phyloP scores from a whole-genome alignment of 2,329 filamentous ascomycete species.

The Epichloe glyceriae region DNA sequence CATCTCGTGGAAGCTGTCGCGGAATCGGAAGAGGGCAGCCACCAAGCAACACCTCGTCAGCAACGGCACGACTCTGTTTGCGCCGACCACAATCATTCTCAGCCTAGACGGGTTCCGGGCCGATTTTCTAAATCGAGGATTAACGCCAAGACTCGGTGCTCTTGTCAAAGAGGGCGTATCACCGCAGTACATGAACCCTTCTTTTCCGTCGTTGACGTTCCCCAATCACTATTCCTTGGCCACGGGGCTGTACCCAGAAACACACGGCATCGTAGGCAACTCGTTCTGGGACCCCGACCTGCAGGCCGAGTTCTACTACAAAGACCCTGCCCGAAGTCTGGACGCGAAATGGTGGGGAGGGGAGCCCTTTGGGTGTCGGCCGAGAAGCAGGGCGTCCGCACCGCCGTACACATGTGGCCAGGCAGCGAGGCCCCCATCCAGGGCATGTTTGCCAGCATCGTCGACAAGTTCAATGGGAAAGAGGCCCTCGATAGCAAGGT shows the following conservation, averaged over 20 bases:
- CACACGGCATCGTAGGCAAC: slow-evolving; percentile 87
- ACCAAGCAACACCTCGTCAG: slow-evolving; percentile 30
- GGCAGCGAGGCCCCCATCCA: slow-evolving; percentile 81
- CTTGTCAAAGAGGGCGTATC: slow-evolving; percentile 77
- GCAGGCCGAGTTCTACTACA: slow-evolving; percentile 77
- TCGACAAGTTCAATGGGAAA: slow-evolving; percentile 74
- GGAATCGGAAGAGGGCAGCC: slow-evolving; percentile 25
- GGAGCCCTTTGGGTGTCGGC: slow-evolving; percentile 86
- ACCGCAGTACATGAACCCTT: slow-evolving; percentile 83
- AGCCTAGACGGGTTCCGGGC: slow-evolving; percentile 93
- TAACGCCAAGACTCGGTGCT: slow-evolving; percentile 70
- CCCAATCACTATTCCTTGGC: slow-evolving; percentile 92
- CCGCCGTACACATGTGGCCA: slow-evolving; percentile 97
- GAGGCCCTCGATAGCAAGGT: slow-evolving; percentile 68
- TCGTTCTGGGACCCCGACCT: slow-evolving; percentile 80
- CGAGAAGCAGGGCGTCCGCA: slow-evolving; percentile 64
- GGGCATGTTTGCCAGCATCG: slow-evolving; percentile 58
- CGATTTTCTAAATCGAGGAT: slow-evolving; percentile 71
- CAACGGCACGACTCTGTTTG: slow-evolving; percentile 84
- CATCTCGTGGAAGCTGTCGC: slow-evolving; percentile 45
- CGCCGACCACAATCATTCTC: slow-evolving; percentile 83
- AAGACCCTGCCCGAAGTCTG: slow-evolving; percentile 60
- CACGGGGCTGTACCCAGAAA: slow-evolving; percentile 84
- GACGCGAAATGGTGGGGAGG: slow-evolving; percentile 89
- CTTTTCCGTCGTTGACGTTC: slow-evolving; percentile 93